Percentiles rank a stretch among this genome's conserved stretches.
phyloP scores from a whole-genome alignment of 305 asterid genomes.

The Petunia hybrid region DNA sequence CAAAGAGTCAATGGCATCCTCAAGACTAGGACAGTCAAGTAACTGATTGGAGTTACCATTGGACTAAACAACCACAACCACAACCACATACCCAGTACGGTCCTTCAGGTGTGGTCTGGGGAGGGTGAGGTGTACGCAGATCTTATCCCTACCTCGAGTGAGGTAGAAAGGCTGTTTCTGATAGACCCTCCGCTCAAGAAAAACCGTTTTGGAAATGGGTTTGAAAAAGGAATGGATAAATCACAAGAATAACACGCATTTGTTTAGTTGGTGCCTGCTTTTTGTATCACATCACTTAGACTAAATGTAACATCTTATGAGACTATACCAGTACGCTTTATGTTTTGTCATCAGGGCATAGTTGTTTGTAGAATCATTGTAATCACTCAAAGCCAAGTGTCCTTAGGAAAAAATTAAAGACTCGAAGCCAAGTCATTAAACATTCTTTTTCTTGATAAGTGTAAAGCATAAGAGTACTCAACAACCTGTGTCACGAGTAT shows the following conservation, averaged over 20 bases:
- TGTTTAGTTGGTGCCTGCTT: not conserved
- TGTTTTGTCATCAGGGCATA: not conserved
- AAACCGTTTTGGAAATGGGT: too few species aligned
- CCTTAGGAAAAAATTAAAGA: too few species aligned
- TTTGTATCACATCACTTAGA: conserved; percentile 9
- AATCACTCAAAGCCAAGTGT: not conserved
- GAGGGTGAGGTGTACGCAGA: too few species aligned
- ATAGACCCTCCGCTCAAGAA: too few species aligned
- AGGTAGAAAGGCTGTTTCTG: too few species aligned
- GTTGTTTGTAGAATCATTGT: not conserved
- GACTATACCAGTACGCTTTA: not conserved
- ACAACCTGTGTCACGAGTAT: not conserved
- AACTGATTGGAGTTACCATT: not conserved
- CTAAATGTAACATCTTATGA: not conserved
- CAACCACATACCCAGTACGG: too few species aligned
- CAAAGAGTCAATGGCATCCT: not conserved
- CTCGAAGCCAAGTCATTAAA: not conserved
- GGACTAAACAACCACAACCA: not conserved
- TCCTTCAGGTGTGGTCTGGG: too few species aligned
- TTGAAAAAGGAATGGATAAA: too few species aligned
- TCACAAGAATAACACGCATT: not conserved
- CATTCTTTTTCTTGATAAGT: not conserved
- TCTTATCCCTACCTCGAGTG: too few species aligned
- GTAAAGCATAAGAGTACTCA: not conserved
- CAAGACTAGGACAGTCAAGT: conserved; percentile 4